Percentiles rank a stretch among this genome's conserved stretches.
phyloP scores from a whole-genome alignment of 345 rosid genomes.

The Acer saccharum region DNA sequence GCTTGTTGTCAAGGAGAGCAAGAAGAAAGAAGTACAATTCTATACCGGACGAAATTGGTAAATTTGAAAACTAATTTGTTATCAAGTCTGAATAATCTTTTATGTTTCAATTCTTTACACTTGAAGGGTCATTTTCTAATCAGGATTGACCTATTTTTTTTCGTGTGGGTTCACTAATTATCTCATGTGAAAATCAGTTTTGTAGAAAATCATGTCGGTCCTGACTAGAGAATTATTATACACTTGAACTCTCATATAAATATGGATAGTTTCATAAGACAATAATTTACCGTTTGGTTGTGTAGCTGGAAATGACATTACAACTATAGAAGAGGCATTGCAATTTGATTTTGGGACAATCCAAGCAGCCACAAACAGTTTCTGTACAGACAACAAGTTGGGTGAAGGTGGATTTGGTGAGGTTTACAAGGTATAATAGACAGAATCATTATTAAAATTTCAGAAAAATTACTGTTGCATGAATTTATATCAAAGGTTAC shows the following conservation, averaged over 20 bases:
- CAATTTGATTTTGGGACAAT: constrained; percentile 44
- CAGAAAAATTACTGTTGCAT: no score
- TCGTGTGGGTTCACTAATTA: no score
- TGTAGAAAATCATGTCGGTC: no score
- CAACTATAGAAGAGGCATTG: constrained; percentile 36
- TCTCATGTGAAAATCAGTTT: no score
- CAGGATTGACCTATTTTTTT: no score
- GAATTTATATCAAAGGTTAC: no score
- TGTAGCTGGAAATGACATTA: constrained; percentile 37
- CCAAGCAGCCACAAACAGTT: constrained; percentile 48
- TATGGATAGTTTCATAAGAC: background rate
- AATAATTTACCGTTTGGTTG: background rate
- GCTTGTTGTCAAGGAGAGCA: constrained; percentile 30
- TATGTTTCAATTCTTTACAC: background rate
- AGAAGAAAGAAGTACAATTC: constrained; percentile 30
- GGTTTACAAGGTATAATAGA: constrained; percentile 52
- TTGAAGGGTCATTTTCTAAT: background rate
- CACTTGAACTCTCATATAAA: no score
- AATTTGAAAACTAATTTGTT: no score
- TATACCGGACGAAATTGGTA: constrained; percentile 38
- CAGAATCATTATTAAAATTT: no score
- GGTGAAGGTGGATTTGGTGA: constrained; percentile 78
- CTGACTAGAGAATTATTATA: no score
- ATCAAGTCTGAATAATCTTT: no score
- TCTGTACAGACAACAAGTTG: constrained; percentile 51